A percentile compares a stretch with the other conserved stretches of the same genome.
phyloP scores from a whole-genome alignment of 2,329 filamentous ascomycete genomes.

The Neofusicoccum parvum region DNA sequence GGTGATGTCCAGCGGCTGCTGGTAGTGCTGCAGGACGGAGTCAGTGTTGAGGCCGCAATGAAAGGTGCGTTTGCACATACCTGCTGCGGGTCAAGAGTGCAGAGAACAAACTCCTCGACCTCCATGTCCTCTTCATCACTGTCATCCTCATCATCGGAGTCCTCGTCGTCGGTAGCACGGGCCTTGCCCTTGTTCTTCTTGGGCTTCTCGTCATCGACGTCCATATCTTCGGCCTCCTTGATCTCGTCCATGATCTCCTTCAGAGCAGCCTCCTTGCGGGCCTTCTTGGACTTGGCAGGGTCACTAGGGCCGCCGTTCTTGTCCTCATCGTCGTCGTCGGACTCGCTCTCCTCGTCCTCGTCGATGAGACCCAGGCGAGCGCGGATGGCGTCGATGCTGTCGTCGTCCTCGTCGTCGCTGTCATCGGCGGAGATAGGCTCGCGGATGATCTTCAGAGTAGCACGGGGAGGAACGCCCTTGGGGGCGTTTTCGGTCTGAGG shows the following conservation, averaged over 20 bases:
- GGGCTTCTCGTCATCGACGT: constrained; percentile 62
- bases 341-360: constrained; percentile 41
- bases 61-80: constrained; percentile 56
- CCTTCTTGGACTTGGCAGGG: constrained; percentile 85
- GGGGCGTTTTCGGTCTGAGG: constrained; percentile 49
- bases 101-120: constrained; percentile 88
- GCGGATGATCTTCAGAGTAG: constrained; percentile 90
- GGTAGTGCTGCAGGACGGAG: constrained; percentile 70
- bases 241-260: constrained; percentile 74
- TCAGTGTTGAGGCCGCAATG: constrained; percentile 17
- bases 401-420: constrained; percentile 61
- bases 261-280: constrained; percentile 73
- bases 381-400: constrained; percentile 45
- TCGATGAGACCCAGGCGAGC: constrained; percentile 40
- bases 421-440: constrained; percentile 62
- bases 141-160: constrained; percentile 56
- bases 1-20: constrained; percentile 92
- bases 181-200: constrained; percentile 62
- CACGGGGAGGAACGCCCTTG: constrained; percentile 56
- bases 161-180: constrained; percentile 64
- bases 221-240: constrained; percentile 75
- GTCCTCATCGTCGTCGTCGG: constrained; percentile 61
- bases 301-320: constrained; percentile 89
- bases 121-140: constrained; percentile 56
- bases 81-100: constrained; percentile 90